Base-by-base conservation (phyloP, 2,329 filamentous ascomycete species). In the Chrysoporthe cubensis region DNA sequence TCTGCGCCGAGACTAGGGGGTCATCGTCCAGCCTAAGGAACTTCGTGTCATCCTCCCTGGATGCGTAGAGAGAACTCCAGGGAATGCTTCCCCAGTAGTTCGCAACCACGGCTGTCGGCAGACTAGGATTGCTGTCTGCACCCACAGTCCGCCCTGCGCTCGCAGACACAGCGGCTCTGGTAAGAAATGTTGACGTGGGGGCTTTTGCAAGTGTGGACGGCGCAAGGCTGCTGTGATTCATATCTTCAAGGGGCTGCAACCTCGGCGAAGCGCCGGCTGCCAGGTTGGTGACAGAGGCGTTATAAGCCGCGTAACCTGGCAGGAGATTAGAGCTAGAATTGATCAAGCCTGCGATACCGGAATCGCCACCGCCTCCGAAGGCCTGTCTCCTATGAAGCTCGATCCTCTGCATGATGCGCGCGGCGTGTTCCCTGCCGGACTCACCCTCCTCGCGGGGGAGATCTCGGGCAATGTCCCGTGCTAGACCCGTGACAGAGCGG, bases 1-100 rank as follows among this genome's bases (percentile, higher is more conserved):
- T 79, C 6, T 73, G 74, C 3, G 75, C 73, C 60, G 77, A 76
- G 7, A 78, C 78, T 65, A 82, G 80, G 0, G 80, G 79, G 62
- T 81, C 78, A 26, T 72, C 69, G n/a, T 75, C 72, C 9, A 73
- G 70, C 37, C 72, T 72, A 21, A 72, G 73, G 0, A 69, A 74
- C 26, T 60, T 69, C 11, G 71, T 70, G 16, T 73, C 71, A 8
- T 71, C 73, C 6, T 73, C 72, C 11, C 71, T 69, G 11, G 74
- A 71, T 9, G 73, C 73, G 66, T 79, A 79, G 44, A 77, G 73
- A 0, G 76, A 73, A 56, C 76, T 79, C 92, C 94, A 97, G 59
- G 94, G 90, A 66, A 89, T 91, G 74, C 90, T 96, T 62, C 95
- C 95, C 95, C 95, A 98, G 66, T 96, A 87, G 76, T 98, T 98